These are phyloP conservation scores for Zygoascus tannicola DNA, from an alignment of 805 yeast genomes.

Conservation along the genomic window DNA sequence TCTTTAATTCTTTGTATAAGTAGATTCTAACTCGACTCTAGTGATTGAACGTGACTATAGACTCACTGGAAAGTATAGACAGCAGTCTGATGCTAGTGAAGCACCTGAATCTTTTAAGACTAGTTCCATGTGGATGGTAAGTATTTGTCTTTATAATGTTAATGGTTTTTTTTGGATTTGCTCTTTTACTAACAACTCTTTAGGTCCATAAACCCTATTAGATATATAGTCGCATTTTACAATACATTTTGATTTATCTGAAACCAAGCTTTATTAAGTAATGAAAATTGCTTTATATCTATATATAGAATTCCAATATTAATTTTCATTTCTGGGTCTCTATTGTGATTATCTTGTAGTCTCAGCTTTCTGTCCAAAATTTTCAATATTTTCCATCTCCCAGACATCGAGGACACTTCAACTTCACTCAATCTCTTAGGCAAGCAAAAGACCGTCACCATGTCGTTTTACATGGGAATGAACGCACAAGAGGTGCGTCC, in stretches of 20 bases:
- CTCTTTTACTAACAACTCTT: not conserved
- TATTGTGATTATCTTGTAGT: not conserved
- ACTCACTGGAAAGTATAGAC: constrained; percentile 65
- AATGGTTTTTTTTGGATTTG: not conserved
- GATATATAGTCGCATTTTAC: not conserved
- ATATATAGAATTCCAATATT: not conserved
- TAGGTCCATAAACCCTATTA: constrained; percentile 7
- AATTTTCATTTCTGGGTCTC: not conserved
- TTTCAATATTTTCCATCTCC: not conserved
- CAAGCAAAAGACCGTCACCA: constrained; percentile 8
- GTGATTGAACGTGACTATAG: constrained; percentile 67
- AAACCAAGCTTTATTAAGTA: not conserved
- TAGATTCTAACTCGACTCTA: constrained; percentile 11
- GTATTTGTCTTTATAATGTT: not conserved
- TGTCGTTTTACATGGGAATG: constrained; percentile 29
- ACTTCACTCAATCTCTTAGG: not conserved
- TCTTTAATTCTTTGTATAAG: too few species aligned
- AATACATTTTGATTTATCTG: not conserved
- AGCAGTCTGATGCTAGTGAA: constrained; percentile 51
- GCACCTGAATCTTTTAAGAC: constrained; percentile 77
- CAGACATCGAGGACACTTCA: not conserved
- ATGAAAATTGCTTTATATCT: too few species aligned
- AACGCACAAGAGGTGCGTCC: constrained; percentile 25
- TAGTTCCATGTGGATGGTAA: constrained; percentile 39
- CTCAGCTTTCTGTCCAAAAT: too few species aligned